A percentile compares a stretch with the other conserved stretches of the same genome.
Conservation (phyloP, 176 grass and related monocot species). For the Zizania latifolia region DNA sequence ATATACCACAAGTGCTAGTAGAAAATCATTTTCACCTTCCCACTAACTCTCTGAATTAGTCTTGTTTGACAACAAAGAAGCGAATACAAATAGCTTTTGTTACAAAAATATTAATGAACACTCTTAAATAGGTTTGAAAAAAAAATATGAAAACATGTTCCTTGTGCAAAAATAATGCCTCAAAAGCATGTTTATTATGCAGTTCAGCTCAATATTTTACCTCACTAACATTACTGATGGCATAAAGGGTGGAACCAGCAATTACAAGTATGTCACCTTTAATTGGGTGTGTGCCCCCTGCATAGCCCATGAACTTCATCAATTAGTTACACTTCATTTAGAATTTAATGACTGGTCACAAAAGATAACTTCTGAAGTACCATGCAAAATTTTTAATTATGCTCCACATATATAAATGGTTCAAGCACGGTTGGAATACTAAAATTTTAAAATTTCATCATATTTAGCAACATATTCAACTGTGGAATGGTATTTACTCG, state of each 20-base stretch:
- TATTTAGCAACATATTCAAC: background rate
- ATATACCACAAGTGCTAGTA: background rate
- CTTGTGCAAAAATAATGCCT: too few relatives aligned
- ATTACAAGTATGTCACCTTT: conserved; percentile 65
- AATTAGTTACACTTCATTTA: background rate
- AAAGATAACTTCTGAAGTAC: background rate
- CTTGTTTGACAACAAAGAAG: background rate
- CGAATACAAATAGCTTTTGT: background rate
- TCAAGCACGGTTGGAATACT: background rate
- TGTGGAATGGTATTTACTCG: background rate
- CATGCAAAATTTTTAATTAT: background rate
- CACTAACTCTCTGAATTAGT: background rate
- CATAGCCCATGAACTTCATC: background rate
- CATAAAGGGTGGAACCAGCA: conserved; percentile 58
- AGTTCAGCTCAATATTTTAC: conserved; percentile 29
- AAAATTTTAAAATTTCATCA: background rate
- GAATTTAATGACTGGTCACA: background rate
- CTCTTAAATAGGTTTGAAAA: background rate
- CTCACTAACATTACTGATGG: conserved; percentile 65
- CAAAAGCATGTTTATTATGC: background rate
- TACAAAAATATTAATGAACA: background rate
- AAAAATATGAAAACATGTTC: background rate
- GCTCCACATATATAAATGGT: background rate
- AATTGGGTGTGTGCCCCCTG: conserved; percentile 46
- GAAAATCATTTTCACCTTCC: background rate